phyloP scores from a whole-genome alignment of 768 basidiomycete species.

The Sporobolomyces phaffii region DNA sequence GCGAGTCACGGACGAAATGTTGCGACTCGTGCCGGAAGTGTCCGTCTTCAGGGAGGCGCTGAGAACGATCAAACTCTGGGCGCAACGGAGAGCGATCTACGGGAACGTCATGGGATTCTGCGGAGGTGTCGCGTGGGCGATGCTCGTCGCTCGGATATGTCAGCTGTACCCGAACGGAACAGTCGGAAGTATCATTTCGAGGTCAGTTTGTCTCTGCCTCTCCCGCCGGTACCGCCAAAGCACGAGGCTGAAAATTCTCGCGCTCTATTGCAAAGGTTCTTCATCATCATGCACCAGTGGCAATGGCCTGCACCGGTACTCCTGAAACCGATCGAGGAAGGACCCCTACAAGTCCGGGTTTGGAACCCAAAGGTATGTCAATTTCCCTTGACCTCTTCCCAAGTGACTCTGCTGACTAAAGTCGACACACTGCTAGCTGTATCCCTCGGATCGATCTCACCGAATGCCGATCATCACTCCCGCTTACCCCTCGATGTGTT shows the following conservation, averaged over 20 bases:
- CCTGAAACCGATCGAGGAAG: conserved; percentile 92
- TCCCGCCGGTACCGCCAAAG: too few relatives aligned
- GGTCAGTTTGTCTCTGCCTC: conserved; percentile 47
- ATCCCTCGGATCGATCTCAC: conserved; percentile 86
- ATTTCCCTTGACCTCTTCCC: not conserved
- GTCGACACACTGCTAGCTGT: conserved; percentile 61
- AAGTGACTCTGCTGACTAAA: too few relatives aligned
- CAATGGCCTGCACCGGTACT: conserved; percentile 98
- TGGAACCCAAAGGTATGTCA: conserved; percentile 87
- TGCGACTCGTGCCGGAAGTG: conserved; percentile 89
- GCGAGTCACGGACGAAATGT: conserved; percentile 88
- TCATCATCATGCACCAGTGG: conserved; percentile 98
- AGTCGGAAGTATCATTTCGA: conserved; percentile 92
- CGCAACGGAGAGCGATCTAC: conserved; percentile 88
- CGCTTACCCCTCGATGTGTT: conserved; percentile 97
- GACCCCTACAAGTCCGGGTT: conserved; percentile 82
- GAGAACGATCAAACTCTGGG: conserved; percentile 96
- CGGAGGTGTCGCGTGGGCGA: conserved; percentile 97
- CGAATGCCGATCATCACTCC: conserved; percentile 99
- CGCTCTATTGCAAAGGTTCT: too few relatives aligned
- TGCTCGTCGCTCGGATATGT: conserved; percentile 98
- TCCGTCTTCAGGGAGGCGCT: conserved; percentile 89
- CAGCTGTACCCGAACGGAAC: conserved; percentile 93
- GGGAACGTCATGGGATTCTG: conserved; percentile 97
- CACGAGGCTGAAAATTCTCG: not conserved